Conservation (phyloP, 441 rosid genomes). For the Erysimum cheiri region DNA sequence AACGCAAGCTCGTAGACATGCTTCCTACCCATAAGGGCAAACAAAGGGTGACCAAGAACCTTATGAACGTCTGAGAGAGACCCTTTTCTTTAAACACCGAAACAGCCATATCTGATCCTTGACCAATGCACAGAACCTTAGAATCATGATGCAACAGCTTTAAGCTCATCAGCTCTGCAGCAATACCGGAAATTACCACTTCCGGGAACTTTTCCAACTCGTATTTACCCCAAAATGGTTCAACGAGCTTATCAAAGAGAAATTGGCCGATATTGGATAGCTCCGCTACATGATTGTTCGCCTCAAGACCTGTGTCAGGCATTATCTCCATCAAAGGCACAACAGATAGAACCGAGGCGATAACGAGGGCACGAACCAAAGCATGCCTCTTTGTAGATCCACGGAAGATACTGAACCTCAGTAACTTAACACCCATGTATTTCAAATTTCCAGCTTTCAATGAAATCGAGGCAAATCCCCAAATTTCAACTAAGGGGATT, state of each 20-base stretch:
- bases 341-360: constrained; percentile 46
- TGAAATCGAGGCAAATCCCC: constrained; percentile 21
- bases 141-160: constrained; percentile 51
- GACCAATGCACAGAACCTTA: constrained; percentile 64
- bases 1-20: constrained; percentile 58
- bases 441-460: constrained; percentile 1
- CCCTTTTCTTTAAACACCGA: constrained; percentile 65
- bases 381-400: constrained; percentile 33
- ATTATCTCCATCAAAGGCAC: constrained; percentile 51
- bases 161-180: constrained; percentile 57
- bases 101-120: constrained; percentile 57
- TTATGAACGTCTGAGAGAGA: constrained; percentile 50
- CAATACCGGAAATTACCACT: constrained; percentile 44
- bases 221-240: constrained; percentile 52
- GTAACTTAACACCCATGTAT: constrained; percentile 35
- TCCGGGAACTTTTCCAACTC: constrained; percentile 50
- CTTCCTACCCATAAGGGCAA: constrained; percentile 62
- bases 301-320: constrained; percentile 33
- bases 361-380: constrained; percentile 49
- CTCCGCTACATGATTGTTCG: constrained; percentile 23
- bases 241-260: constrained; percentile 45
- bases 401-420: constrained; percentile 47
- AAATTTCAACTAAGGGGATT: too few species aligned
- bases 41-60: constrained; percentile 55
- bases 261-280: constrained; percentile 33